These are phyloP conservation scores for Naganishia vishniacii DNA, from an alignment of 768 basidiomycete genomes.

Conservation along the genomic window DNA sequence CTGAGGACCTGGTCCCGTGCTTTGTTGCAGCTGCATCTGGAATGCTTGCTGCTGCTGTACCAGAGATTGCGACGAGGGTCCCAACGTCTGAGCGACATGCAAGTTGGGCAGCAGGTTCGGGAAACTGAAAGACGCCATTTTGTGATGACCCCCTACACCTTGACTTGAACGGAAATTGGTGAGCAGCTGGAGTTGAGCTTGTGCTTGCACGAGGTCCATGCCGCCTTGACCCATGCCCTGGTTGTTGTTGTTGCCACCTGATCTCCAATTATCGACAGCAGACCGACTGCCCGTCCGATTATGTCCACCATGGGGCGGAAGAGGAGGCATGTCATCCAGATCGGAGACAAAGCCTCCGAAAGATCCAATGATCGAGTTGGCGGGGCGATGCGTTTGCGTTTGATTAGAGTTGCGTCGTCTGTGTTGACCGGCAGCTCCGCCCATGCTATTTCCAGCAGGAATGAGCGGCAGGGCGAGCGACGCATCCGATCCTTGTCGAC, in stretches of 20 bases:
- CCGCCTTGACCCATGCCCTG: constrained; percentile 16
- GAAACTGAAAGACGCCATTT: constrained; percentile 96
- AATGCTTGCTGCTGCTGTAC: constrained; percentile 93
- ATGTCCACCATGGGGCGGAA: constrained; percentile 34
- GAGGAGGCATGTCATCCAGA: constrained; percentile 37
- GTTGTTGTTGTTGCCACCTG: constrained; percentile 16
- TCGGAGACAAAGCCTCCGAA: constrained; percentile 37
- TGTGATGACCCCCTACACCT: constrained; percentile 68
- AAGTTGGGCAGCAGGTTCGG: constrained; percentile 97
- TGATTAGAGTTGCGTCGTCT: constrained; percentile 39
- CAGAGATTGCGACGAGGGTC: constrained; percentile 66
- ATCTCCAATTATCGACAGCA: constrained; percentile 21
- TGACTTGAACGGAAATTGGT: constrained; percentile 95
- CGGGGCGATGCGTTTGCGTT: constrained; percentile 22
- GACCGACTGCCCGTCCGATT: constrained; percentile 43
- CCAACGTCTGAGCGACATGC: constrained; percentile 94
- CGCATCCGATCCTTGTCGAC: constrained; percentile 13
- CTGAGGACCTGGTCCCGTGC: constrained; percentile 75
- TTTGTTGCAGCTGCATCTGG: constrained; percentile 86
- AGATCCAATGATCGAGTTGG: constrained; percentile 29
- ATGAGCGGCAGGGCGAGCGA: constrained; percentile 2
- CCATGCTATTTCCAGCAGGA: constrained; percentile 12
- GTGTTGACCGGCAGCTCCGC: constrained; percentile 26
- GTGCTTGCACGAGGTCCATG: constrained; percentile 87
- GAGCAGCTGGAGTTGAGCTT: constrained; percentile 89